A percentile compares a stretch with the other conserved stretches of the same genome.
Conservation (phyloP, 2,329 filamentous ascomycete species). For the Botrytis fragariae region DNA sequence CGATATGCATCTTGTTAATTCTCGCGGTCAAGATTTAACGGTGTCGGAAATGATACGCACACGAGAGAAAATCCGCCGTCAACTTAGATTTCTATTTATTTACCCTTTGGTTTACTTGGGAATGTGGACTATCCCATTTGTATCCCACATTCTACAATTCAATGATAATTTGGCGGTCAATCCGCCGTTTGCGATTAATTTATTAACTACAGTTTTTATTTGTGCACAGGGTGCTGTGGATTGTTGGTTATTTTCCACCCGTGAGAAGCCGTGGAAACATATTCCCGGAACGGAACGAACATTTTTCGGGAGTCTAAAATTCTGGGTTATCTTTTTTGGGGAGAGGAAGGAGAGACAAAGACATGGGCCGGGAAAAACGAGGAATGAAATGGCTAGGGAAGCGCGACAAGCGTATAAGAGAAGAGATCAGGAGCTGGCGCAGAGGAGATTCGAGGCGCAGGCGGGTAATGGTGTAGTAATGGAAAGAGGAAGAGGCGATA, state of each 20-base stretch:
- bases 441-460: conserved; percentile 37
- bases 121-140: conserved; percentile 71
- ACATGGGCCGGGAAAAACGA: conserved; percentile 45
- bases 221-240: conserved; percentile 66
- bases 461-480: conserved; percentile 18
- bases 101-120: conserved; percentile 71
- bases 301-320: conserved; percentile 39
- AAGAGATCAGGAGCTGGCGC: conserved; percentile 48
- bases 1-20: conserved; percentile 33
- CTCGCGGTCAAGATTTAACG: conserved; percentile 34
- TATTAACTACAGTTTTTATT: conserved; percentile 57
- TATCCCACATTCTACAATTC: conserved; percentile 61
- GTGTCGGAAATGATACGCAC: conserved; percentile 40
- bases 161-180: conserved; percentile 49
- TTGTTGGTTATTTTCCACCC: conserved; percentile 63
- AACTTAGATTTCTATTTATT: conserved; percentile 70
- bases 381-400: conserved; percentile 54
- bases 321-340: conserved; percentile 31
- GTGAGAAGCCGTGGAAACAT: conserved; percentile 70
- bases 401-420: conserved; percentile 48
- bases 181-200: conserved; percentile 55
- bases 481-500: conserved; percentile 30
- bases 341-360: conserved; percentile 36
- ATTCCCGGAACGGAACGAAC: conserved; percentile 45
- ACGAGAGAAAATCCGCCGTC: conserved; percentile 59